These are phyloP conservation scores for Mortierella antarctica DNA, from an alignment of 192 early-diverging fungal species.

Conservation along the genomic window DNA sequence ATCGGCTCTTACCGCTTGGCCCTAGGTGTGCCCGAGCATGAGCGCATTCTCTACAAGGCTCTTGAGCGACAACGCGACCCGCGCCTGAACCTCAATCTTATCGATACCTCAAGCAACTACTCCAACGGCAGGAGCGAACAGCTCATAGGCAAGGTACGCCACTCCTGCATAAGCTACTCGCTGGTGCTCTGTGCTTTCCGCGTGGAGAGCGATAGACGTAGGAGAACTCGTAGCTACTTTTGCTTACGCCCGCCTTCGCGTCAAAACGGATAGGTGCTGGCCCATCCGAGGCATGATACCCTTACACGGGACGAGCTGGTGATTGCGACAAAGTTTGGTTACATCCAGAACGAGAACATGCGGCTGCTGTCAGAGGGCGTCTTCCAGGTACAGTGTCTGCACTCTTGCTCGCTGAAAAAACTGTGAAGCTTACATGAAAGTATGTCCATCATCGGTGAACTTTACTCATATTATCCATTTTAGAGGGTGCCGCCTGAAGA, in stretches of 20 bases:
- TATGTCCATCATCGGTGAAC: neutral
- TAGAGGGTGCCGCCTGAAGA: constrained; percentile 45
- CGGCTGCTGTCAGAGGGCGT: constrained; percentile 34
- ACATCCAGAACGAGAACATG: constrained; percentile 55
- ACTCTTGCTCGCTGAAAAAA: neutral
- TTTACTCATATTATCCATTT: neutral
- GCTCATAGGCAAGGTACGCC: constrained; percentile 46
- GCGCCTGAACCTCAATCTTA: constrained; percentile 42
- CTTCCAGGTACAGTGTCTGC: constrained; percentile 7
- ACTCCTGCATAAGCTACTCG: neutral
- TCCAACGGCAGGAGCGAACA: constrained; percentile 42
- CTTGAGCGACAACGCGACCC: constrained; percentile 42
- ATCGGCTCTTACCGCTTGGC: constrained; percentile 47
- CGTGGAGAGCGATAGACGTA: too few relatives aligned
- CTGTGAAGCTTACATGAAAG: neutral
- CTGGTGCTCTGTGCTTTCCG: too few relatives aligned
- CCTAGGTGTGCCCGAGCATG: constrained; percentile 29
- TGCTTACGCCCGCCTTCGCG: too few relatives aligned
- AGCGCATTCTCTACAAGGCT: constrained; percentile 42
- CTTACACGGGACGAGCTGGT: constrained; percentile 33
- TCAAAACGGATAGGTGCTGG: constrained; percentile 13
- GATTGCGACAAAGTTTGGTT: constrained; percentile 50
- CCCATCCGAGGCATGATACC: constrained; percentile 32
- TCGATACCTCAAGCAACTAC: constrained; percentile 55
- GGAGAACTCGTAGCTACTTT: too few relatives aligned